Percentiles rank a stretch among this genome's conserved stretches.
Conservation (phyloP, 192 early-diverging fungal genomes). For the Gonapodya sp. region DNA sequence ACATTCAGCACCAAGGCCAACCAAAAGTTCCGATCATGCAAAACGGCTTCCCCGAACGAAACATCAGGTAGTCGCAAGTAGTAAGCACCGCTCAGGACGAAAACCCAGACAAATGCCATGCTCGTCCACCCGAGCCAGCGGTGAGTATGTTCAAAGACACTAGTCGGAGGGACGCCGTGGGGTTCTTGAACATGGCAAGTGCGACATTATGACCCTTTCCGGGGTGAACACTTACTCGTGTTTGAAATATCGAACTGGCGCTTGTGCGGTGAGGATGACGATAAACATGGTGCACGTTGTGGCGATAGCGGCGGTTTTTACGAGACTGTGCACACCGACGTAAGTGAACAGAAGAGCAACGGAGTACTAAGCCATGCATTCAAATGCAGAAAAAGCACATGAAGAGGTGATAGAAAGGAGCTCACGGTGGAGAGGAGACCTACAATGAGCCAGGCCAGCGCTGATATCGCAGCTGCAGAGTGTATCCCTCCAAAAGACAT, state of each 20-base stretch:
- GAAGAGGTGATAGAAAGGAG: not conserved
- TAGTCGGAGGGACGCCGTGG: not conserved
- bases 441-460: not conserved
- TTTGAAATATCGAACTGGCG: not conserved
- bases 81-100: not conserved
- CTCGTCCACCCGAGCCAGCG: not conserved
- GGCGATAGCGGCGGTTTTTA: not conserved
- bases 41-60: not conserved
- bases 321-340: not conserved
- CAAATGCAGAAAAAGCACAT: not conserved
- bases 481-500: not conserved
- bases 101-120: not conserved
- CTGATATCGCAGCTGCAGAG: not conserved
- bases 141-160: not conserved
- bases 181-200: not conserved
- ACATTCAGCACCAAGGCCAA: not conserved
- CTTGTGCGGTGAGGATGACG: conserved; percentile 1
- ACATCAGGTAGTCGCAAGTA: not conserved
- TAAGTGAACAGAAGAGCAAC: not conserved
- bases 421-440: not conserved
- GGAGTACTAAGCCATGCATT: not conserved
- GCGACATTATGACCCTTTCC: not conserved
- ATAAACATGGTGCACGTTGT: not conserved
- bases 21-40: not conserved
- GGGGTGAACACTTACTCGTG: not conserved